Conservation (phyloP, 768 basidiomycete genomes). For the Tulasnella sp. region DNA sequence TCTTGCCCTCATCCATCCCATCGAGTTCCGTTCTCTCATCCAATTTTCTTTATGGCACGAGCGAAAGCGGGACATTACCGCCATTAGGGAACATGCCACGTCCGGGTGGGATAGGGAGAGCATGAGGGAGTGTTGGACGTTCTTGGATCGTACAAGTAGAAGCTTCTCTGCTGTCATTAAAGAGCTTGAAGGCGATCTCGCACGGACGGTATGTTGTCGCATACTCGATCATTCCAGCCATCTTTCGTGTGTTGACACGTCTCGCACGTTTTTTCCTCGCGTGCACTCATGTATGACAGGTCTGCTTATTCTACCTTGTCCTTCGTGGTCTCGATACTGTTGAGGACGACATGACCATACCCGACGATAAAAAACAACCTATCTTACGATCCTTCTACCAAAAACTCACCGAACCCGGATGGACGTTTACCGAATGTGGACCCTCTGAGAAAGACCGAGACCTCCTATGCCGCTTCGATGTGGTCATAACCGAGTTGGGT, state of each 20-base stretch:
- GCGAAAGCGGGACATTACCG: constrained; percentile 69
- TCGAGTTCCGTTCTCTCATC: constrained; percentile 72
- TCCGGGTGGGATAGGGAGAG: constrained; percentile 78
- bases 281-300: constrained; percentile 38
- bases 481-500: constrained; percentile 70
- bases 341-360: constrained; percentile 96
- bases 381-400: constrained; percentile 73
- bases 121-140: constrained; percentile 86
- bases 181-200: constrained; percentile 90
- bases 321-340: constrained; percentile 92
- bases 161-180: constrained; percentile 92
- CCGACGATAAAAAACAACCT: constrained; percentile 76
- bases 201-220: constrained; percentile 73
- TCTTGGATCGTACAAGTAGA: constrained; percentile 79
- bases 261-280: not conserved
- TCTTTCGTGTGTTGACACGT: not conserved
- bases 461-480: constrained; percentile 73
- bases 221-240: too few species aligned
- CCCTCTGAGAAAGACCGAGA: constrained; percentile 82
- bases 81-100: constrained; percentile 56
- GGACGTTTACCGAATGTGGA: constrained; percentile 74
- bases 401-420: constrained; percentile 69
- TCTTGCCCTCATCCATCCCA: constrained; percentile 64
- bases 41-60: constrained; percentile 81
- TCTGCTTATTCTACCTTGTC: constrained; percentile 91